Percentiles rank a stretch among this genome's conserved stretches.
Evolutionary conservation across 2,329 filamentous ascomycete species (phyloP).

Genomic region (Phialophora macrospora): DNA sequence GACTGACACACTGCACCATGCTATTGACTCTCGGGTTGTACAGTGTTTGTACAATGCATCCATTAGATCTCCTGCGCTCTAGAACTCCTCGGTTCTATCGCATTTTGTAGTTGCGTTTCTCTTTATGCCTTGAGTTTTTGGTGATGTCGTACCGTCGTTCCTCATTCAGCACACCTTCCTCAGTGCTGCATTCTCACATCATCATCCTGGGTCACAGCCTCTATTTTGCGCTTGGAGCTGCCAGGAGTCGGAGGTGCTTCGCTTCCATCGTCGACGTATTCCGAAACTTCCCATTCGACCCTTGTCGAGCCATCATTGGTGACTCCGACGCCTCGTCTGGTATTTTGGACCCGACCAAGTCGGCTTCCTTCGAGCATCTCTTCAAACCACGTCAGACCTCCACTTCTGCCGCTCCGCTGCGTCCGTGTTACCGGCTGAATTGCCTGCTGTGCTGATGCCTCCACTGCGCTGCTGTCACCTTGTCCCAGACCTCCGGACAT

Average conservation of each 20-base stretch:
- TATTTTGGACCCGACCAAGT: constrained; percentile 70
- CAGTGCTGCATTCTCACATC: constrained; percentile 31
- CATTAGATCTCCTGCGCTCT: background rate
- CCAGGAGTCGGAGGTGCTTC: constrained; percentile 20
- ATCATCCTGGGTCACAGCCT: constrained; percentile 33
- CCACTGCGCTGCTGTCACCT: constrained; percentile 21
- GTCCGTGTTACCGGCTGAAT: constrained; percentile 26
- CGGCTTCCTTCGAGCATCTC: constrained; percentile 76
- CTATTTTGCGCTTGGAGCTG: constrained; percentile 38
- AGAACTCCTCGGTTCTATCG: background rate
- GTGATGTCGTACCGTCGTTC: constrained; percentile 1
- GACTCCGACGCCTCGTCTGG: constrained; percentile 60
- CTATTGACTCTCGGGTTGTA: background rate
- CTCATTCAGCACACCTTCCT: constrained; percentile 4
- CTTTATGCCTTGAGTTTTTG: background rate
- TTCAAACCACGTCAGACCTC: constrained; percentile 85
- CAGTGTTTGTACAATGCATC: background rate
- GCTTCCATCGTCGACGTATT: constrained; percentile 57
- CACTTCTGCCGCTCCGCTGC: constrained; percentile 37
- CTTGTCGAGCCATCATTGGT: constrained; percentile 68
- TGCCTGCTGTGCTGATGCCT: background rate
- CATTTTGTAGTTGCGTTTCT: background rate
- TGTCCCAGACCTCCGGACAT: constrained; percentile 13
- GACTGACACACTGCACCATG: background rate
- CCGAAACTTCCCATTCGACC: constrained; percentile 83